Percentiles rank a stretch among this genome's conserved stretches.
These are phyloP conservation scores for Mortierella sp. DNA, from an alignment of 371 early-diverging fungal genomes.

Conservation along the genomic window DNA sequence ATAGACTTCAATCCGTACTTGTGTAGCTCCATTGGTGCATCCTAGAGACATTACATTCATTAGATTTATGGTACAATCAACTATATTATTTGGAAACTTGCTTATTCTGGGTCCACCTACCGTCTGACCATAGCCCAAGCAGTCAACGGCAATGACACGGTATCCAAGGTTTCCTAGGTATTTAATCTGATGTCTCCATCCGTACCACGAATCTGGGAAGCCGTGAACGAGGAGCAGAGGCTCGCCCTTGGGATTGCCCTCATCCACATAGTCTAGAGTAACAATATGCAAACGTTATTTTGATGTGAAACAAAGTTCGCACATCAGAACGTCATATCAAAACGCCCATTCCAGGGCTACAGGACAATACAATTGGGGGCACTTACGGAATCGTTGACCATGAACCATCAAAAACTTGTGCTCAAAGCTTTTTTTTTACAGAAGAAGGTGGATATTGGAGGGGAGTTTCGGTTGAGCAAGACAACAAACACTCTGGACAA, in stretches of 20 bases:
- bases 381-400: constrained; percentile 34
- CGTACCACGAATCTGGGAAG: constrained; percentile 78
- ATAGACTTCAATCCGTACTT: constrained; percentile 68
- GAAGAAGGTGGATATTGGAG: too few species aligned
- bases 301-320: neutral
- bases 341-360: neutral
- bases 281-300: neutral
- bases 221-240: constrained; percentile 75
- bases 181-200: constrained; percentile 83
- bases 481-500: neutral
- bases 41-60: constrained; percentile 32
- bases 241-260: constrained; percentile 64
- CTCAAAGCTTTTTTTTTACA: constrained; percentile 21
- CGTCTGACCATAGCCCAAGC: constrained; percentile 80
- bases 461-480: neutral
- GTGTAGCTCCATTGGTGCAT: constrained; percentile 61
- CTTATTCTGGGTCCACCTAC: constrained; percentile 47
- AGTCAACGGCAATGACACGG: constrained; percentile 77
- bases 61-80: neutral
- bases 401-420: constrained; percentile 39
- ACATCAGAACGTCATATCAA: neutral
- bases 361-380: too few species aligned
- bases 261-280: constrained; percentile 75
- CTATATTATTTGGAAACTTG: neutral
- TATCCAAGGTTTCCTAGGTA: constrained; percentile 75